These are phyloP conservation scores for Solanum chacoense DNA, from an alignment of 305 asterid genomes.

Conservation along the genomic window DNA sequence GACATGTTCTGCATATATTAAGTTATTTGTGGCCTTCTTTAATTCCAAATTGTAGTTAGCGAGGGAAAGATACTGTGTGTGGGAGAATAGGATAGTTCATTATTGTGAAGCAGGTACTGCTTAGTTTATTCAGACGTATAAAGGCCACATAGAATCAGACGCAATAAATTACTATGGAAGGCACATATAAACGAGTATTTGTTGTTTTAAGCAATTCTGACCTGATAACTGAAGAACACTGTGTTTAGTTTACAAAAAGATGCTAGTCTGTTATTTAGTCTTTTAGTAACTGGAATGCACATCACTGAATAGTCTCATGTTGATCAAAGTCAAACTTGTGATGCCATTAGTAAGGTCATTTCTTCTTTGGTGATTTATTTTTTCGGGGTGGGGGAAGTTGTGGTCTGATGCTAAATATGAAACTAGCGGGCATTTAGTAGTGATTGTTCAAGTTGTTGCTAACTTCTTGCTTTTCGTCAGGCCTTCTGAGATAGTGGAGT, in stretches of 20 bases:
- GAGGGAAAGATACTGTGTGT: background rate
- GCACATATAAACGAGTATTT: too few relatives aligned
- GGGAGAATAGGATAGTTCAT: background rate
- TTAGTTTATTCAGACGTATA: background rate
- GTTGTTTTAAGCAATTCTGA: too few relatives aligned
- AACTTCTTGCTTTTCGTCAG: constrained; percentile 24
- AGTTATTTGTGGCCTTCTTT: background rate
- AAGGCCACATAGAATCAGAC: background rate
- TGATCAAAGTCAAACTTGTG: too few relatives aligned
- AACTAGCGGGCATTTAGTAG: background rate
- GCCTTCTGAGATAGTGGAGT: constrained; percentile 73
- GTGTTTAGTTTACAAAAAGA: too few relatives aligned
- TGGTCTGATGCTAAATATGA: background rate
- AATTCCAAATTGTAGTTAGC: background rate
- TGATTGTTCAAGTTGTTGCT: background rate
- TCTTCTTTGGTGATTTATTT: too few relatives aligned
- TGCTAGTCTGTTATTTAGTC: too few relatives aligned
- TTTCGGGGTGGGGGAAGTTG: too few relatives aligned
- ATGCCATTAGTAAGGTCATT: too few relatives aligned
- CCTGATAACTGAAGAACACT: too few relatives aligned
- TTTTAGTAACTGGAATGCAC: too few relatives aligned
- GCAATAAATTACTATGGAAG: too few relatives aligned
- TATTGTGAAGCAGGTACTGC: background rate
- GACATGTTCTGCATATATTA: background rate
- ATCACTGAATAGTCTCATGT: too few relatives aligned